Evolutionary conservation across 208 protist species (phyloP), one percentile per base, ranked within the genome.

Genomic region (Porcisia deanei): DNA sequence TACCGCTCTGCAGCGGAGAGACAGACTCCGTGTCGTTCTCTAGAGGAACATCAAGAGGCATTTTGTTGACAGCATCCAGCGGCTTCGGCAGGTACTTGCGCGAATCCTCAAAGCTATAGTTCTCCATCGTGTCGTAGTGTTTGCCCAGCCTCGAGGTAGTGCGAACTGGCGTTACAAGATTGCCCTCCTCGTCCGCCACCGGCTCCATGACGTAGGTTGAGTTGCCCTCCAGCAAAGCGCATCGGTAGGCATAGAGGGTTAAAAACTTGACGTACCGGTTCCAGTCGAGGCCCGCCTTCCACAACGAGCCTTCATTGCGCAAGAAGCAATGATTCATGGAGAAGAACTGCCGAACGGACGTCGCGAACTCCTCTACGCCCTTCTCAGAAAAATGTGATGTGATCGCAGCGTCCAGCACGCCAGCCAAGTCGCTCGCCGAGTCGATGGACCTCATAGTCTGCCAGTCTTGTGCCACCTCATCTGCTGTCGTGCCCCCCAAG

Each of bases 251-350:
- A 76, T 91, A 94, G n/a, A 97, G 83, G 6, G 91, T 88, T 7
- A 97, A 69, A 73, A 90, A 97, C 85, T 97, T 95, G 20, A 94
- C 88, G 71, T 97, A 97, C 5, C 89, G 85, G 22, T 71, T 90
- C 88, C 89, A 95, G 75, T 94, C 88, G 37, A 82, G 78, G 53
- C 77, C 73, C 0, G 78, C 69, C 68, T 78, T 82, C 68, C 71
- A 79, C 30, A 95, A 71, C 8, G 67, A 65, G 41, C 69, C 59
- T 75, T 89, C 87, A 73, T 92, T 66, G 14, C 67, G 30, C 67
- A 95, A 59, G 66, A 95, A 93, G 54, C 71, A 73, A 43, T 70
- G 75, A 73, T 86, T 90, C 47, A 82, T 79, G 22, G 52, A 14
- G 63, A 92, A 96, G 70, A 95, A 94, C n/a, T 77, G 41, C 0